phyloP scores from a whole-genome alignment of 306 rosid species.

The Vigna reflexopilosa region DNA sequence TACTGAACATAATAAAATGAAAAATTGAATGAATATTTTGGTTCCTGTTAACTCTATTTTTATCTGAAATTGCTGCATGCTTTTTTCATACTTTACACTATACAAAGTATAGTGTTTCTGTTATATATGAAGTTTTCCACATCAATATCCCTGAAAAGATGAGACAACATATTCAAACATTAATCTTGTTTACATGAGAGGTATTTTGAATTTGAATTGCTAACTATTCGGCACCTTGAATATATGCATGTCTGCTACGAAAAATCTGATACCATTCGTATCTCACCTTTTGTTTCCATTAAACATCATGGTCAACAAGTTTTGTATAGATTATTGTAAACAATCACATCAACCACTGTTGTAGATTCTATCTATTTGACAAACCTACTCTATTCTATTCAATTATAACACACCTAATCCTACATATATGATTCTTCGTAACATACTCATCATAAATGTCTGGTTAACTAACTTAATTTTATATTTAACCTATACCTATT shows the following conservation, averaged over 20 bases:
- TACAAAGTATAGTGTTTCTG: background rate
- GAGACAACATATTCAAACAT: background rate
- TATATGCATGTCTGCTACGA: background rate
- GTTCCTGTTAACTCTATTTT: no score
- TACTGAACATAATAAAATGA: no score
- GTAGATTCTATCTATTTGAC: constrained; percentile 28
- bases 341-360: constrained; percentile 37
- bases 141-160: background rate
- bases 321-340: constrained; percentile 25
- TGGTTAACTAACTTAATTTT: no score
- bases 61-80: no score
- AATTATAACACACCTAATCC: background rate
- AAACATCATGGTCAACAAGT: background rate
- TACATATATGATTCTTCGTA: background rate
- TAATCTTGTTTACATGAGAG: background rate
- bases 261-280: background rate
- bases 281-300: background rate
- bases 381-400: background rate
- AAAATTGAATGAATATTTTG: no score
- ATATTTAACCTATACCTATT: background rate
- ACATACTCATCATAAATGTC: background rate
- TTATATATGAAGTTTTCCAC: background rate
- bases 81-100: no score
- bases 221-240: background rate
- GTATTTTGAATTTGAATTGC: background rate